Evolutionary conservation across 148 eudicot species (phyloP).

Genomic region (Fagopyrum homotropicum): DNA sequence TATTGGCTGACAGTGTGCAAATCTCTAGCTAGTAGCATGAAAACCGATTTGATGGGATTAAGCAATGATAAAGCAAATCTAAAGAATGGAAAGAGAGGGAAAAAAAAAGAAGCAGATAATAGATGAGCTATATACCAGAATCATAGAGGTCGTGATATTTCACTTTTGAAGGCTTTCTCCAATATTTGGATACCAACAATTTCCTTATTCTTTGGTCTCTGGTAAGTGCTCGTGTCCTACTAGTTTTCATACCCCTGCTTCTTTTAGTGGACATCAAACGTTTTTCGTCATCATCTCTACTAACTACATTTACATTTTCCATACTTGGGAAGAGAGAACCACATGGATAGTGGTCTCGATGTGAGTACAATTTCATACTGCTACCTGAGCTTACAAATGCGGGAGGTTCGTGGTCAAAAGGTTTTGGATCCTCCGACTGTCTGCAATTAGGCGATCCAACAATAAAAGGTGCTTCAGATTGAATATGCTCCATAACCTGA

Average conservation of each 20-base stretch:
- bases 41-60: neutral
- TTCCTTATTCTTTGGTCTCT: conserved; percentile 66
- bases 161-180: conserved; percentile 41
- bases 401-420: conserved; percentile 33
- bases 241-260: conserved; percentile 40
- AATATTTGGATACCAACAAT: conserved; percentile 51
- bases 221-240: conserved; percentile 9
- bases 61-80: neutral
- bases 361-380: conserved; percentile 39
- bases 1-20: conserved; percentile 31
- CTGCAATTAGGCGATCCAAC: conserved; percentile 26
- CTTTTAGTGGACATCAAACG: conserved; percentile 56
- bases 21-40: conserved; percentile 30
- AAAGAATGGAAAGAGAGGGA: neutral
- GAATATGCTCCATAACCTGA: conserved; percentile 23
- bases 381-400: conserved; percentile 35
- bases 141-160: conserved; percentile 40
- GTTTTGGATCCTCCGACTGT: conserved; percentile 24
- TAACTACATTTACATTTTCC: conserved; percentile 69
- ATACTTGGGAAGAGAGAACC: conserved; percentile 35
- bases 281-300: conserved; percentile 97
- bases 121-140: conserved; percentile 39
- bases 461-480: conserved; percentile 21
- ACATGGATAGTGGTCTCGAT: conserved; percentile 29
- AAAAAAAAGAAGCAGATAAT: neutral